phyloP scores from a whole-genome alignment of 441 rosid species.

The Gossypium laxum region DNA sequence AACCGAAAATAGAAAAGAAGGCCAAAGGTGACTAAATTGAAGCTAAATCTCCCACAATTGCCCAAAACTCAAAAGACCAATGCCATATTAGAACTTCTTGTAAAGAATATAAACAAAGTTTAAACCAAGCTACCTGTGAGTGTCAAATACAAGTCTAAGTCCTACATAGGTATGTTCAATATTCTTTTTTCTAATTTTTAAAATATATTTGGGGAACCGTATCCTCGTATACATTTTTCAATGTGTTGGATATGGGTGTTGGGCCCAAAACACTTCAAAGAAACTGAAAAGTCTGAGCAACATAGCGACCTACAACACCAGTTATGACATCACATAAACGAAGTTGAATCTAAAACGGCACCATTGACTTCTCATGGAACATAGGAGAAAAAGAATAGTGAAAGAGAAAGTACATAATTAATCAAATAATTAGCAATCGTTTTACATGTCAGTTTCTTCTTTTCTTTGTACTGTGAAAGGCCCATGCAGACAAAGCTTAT shows the following conservation, averaged over 20 bases:
- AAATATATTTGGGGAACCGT: no score
- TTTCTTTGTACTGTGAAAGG: not conserved
- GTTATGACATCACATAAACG: not conserved
- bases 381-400: not conserved
- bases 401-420: not conserved
- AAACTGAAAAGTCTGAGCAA: no score
- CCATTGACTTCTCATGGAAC: constrained; percentile 1
- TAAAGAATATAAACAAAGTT: not conserved
- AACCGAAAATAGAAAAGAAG: not conserved
- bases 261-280: not conserved
- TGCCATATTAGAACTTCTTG: not conserved
- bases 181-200: no score
- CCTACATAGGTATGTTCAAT: no score
- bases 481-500: not conserved
- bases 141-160: no score
- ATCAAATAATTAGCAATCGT: not conserved
- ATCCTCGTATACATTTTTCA: no score
- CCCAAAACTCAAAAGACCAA: not conserved
- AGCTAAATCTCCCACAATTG: not conserved
- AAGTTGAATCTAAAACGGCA: not conserved
- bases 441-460: not conserved
- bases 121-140: not conserved
- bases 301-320: not conserved
- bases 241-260: no score
- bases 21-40: not conserved